A percentile compares a stretch with the other conserved stretches of the same genome.
These are phyloP conservation scores for Effrenium voratum DNA, from an alignment of 73 alveolate species.

Conservation along the genomic window DNA sequence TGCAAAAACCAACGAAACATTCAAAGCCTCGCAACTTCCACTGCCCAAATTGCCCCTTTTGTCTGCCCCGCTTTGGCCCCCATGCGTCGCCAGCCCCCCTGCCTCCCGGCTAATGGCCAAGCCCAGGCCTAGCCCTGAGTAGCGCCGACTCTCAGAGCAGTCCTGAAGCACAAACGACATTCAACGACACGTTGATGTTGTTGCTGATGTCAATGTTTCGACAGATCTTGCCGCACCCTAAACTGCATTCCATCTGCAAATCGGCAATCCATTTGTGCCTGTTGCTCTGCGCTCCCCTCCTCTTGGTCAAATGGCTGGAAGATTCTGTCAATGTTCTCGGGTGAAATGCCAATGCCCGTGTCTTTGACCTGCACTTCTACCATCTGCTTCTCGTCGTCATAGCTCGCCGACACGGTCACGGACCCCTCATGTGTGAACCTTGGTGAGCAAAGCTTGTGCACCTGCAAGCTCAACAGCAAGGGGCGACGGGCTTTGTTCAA, in stretches of 20 bases:
- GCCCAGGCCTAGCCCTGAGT: slow-evolving; percentile 44
- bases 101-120: slow-evolving; percentile 59
- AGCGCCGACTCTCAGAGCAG: slow-evolving; percentile 35
- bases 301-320: slow-evolving; percentile 38
- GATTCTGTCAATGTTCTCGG: slow-evolving; percentile 19
- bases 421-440: slow-evolving; percentile 65
- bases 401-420: slow-evolving; percentile 10
- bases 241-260: background rate
- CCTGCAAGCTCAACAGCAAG: background rate
- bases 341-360: slow-evolving; percentile 49
- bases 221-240: too few relatives aligned
- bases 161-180: background rate
- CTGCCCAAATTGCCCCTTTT: too few relatives aligned
- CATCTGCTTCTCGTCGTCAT: background rate
- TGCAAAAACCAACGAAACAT: too few relatives aligned
- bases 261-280: too few relatives aligned
- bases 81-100: background rate
- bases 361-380: background rate
- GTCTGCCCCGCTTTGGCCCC: too few relatives aligned
- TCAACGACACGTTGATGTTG: background rate
- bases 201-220: too few relatives aligned
- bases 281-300: background rate
- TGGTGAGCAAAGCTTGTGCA: background rate
- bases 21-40: too few relatives aligned
- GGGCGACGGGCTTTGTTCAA: background rate